Conservation (phyloP, 352 stramenopile species). For the Globisporangium radiosum region DNA sequence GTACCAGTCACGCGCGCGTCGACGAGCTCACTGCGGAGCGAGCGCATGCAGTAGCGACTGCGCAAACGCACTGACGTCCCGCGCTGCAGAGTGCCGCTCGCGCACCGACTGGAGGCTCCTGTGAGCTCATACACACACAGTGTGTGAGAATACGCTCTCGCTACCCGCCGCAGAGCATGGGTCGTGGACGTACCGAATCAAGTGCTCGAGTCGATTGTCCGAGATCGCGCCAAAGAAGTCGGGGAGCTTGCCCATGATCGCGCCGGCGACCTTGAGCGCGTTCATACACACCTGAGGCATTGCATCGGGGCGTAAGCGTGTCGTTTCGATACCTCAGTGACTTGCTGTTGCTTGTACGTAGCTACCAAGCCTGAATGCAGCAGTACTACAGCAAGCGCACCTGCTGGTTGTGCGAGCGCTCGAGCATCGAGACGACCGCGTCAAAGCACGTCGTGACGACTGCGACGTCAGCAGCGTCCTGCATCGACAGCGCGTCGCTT, state of each 20-base stretch:
- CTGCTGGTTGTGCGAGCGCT: constrained; percentile 14
- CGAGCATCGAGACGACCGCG: constrained; percentile 2
- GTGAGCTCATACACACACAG: not conserved
- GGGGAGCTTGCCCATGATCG: constrained; percentile 42
- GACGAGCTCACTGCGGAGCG: not conserved
- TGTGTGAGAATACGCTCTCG: constrained; percentile 4
- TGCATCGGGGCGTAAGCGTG: too few species aligned
- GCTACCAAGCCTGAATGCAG: not conserved
- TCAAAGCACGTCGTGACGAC: constrained; percentile 2
- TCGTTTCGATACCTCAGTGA: too few species aligned
- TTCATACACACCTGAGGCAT: constrained; percentile 30
- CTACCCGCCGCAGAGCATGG: not conserved
- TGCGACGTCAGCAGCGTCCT: not conserved
- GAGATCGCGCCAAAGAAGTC: constrained; percentile 25
- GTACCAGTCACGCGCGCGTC: too few species aligned
- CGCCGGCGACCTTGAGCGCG: constrained; percentile 49
- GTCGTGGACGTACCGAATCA: constrained; percentile 22
- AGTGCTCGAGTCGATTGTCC: constrained; percentile 14
- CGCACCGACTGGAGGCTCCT: constrained; percentile 34
- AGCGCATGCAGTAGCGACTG: constrained; percentile 42
- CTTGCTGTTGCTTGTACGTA: too few species aligned
- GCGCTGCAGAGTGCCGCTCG: constrained; percentile 16
- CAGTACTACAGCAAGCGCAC: not conserved
- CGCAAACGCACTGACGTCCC: constrained; percentile 30
- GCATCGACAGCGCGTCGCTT: constrained; percentile 1